Evolutionary conservation across 176 grass and related monocot species (phyloP), one percentile per base, ranked within the genome.

Genomic region (Lolium perenne): DNA sequence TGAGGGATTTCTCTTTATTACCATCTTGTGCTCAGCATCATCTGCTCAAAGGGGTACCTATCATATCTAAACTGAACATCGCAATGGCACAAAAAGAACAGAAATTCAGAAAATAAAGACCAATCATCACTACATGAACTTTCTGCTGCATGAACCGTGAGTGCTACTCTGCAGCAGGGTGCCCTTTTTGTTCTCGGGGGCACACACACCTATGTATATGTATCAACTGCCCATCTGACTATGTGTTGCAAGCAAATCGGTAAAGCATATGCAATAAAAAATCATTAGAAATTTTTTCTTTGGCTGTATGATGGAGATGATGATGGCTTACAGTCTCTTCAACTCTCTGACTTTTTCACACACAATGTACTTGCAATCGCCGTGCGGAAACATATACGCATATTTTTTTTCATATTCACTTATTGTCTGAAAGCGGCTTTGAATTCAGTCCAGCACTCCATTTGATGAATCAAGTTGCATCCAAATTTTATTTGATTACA

Each of bases 191-290:
- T 62, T 75, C 13, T 67, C 70, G 11, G 58, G 41, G 35, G 10
- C 23, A 26, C 46, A 62, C 60, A 63, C 22, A 63, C 22, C 10
- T 43, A 43, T 43, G 41, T 43, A 43, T 7, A 43, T 43, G 41
- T 43, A 43, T 43, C 11, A 16, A 47, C 12, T 56, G 35, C 45
- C 71, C 54, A 16, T 54, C 54, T 64, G 23, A 29, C 10, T 43
- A 43, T 43, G 9, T 64, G 43, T 54, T 9, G 6, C 60, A 29
- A 38, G 60, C 38, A 85, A 85, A 76, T 55, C 72, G 68, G 48
- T 89, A 75, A 73, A 79, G 55, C 22, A 84, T 80, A 7, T 14
- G 29, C 81, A 45, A 29, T 80, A 74, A 82, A 56, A 58, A 89
- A 79, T 84, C 82, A 80, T 73, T 80, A 23, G 56, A 35, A 50